These are phyloP conservation scores for Solanum dulcamara DNA, from an alignment of 257 asterid species.

Conservation along the genomic window DNA sequence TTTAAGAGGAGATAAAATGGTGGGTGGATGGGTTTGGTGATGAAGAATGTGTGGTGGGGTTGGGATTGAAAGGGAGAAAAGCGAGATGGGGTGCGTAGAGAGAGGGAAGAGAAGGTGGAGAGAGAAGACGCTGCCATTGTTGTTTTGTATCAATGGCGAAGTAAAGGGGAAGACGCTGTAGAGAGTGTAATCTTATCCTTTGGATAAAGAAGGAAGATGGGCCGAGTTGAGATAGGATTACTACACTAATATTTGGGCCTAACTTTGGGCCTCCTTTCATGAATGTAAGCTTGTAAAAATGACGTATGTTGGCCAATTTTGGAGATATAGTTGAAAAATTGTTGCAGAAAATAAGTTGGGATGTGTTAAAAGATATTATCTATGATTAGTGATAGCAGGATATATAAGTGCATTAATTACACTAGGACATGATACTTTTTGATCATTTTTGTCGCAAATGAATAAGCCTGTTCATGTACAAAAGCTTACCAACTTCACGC, in stretches of 20 bases:
- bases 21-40: neutral
- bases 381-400: no score
- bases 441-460: no score
- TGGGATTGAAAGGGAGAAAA: conserved; percentile 18
- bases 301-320: no score
- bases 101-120: conserved; percentile 47
- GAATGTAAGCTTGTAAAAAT: neutral
- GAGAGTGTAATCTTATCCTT: neutral
- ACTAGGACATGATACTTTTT: no score
- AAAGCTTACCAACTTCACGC: no score
- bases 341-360: no score
- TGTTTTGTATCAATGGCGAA: neutral
- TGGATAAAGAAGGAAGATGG: neutral
- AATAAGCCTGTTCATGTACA: neutral
- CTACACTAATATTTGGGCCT: neutral
- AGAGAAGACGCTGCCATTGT: conserved; percentile 23
- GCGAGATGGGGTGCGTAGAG: conserved; percentile 10
- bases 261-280: neutral
- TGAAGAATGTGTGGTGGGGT: conserved; percentile 1
- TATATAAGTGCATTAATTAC: no score
- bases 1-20: conserved; percentile 18
- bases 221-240: neutral
- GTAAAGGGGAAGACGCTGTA: neutral
- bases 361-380: no score
- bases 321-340: no score